A percentile compares a stretch with the other conserved stretches of the same genome.
phyloP scores from a whole-genome alignment of 2,329 filamentous ascomycete genomes.

The Pseudogymnoascus sp. region DNA sequence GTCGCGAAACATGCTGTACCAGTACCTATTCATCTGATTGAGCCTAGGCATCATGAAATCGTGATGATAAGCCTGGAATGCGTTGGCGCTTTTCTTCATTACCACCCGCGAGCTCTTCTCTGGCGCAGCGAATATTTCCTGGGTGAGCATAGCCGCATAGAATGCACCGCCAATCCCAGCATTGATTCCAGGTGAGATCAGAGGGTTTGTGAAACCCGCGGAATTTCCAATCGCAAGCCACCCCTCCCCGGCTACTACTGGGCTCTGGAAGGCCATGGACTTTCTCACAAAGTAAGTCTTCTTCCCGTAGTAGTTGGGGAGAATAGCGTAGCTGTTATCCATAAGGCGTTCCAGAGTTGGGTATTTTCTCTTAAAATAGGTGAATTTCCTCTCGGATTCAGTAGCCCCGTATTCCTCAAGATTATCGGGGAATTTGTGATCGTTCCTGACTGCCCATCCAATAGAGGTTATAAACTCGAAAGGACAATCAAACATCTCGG shows the following conservation, averaged over 20 bases:
- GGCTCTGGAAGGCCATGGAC: constrained; percentile 15
- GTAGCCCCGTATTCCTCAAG: constrained; percentile 17
- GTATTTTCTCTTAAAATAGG: constrained; percentile 21
- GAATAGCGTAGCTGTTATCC: constrained; percentile 12
- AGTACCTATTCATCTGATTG: neutral
- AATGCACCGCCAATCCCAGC: constrained; percentile 8
- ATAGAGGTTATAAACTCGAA: neutral
- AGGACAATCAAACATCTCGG: neutral
- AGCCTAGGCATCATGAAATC: neutral
- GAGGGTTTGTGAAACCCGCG: constrained; percentile 24
- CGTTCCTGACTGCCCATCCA: neutral
- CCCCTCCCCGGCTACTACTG: constrained; percentile 20
- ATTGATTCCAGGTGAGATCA: constrained; percentile 25
- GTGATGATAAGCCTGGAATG: neutral
- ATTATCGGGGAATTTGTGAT: constrained; percentile 16
- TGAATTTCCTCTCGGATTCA: constrained; percentile 25
- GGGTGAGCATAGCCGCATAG: neutral
- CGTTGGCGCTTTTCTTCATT: neutral
- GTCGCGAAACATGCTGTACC: neutral
- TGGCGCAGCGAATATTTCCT: neutral
- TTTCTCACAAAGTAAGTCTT: neutral
- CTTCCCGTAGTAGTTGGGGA: constrained; percentile 3
- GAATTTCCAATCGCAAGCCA: constrained; percentile 26
- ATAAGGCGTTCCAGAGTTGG: constrained; percentile 20
- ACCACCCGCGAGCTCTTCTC: neutral